Evolutionary conservation across 768 basidiomycete genomes (phyloP).

Genomic region (Rubroboletus pulcherrimus): DNA sequence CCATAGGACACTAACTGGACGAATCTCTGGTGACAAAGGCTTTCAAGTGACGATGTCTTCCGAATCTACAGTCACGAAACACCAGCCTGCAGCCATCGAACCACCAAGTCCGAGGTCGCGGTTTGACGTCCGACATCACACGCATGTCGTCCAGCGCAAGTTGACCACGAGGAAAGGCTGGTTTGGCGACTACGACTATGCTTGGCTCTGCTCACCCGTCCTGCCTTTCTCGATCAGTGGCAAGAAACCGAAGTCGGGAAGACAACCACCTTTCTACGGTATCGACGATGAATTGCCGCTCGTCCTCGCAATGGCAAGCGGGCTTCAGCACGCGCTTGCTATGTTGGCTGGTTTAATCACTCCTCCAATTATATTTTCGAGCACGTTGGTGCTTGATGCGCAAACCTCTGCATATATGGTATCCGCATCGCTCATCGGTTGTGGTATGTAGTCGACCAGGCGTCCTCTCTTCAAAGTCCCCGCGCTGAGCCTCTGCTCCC

Average conservation of each 20-base stretch:
- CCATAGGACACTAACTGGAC: neutral
- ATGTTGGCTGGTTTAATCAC: slow-evolving; percentile 84
- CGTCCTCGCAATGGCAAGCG: slow-evolving; percentile 66
- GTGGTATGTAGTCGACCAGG: slow-evolving; percentile 43
- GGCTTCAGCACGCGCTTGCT: slow-evolving; percentile 72
- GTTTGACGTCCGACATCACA: slow-evolving; percentile 5
- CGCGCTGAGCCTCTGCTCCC: neutral
- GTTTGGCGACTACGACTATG: slow-evolving; percentile 83
- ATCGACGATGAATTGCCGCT: slow-evolving; percentile 71
- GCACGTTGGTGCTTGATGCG: slow-evolving; percentile 54
- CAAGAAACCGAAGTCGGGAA: slow-evolving; percentile 22
- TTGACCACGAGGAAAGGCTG: slow-evolving; percentile 59
- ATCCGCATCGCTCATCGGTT: slow-evolving; percentile 76
- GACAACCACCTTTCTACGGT: slow-evolving; percentile 69
- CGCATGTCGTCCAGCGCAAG: slow-evolving; percentile 28
- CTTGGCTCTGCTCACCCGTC: slow-evolving; percentile 65
- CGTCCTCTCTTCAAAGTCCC: neutral
- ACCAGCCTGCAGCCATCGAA: slow-evolving; percentile 16
- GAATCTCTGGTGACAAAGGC: neutral
- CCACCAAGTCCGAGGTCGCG: slow-evolving; percentile 9
- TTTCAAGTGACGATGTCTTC: slow-evolving; percentile 13
- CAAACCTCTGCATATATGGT: slow-evolving; percentile 71
- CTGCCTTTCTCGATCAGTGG: slow-evolving; percentile 52
- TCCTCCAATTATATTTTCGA: slow-evolving; percentile 78
- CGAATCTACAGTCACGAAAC: slow-evolving; percentile 7